Conservation (phyloP, 73 alveolate genomes). For the Paramecium octaurelia region DNA sequence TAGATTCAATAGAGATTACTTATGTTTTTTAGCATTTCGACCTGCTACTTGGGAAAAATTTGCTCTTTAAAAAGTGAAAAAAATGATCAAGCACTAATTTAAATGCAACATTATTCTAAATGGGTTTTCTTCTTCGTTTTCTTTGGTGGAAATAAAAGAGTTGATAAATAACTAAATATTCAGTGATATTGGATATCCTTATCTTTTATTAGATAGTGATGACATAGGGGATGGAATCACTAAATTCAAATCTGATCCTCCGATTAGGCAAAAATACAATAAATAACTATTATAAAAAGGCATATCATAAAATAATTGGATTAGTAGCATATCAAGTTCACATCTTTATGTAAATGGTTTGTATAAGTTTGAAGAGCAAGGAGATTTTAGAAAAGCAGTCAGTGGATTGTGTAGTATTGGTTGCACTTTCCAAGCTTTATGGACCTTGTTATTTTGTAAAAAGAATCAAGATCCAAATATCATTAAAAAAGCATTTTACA, state of each 20-base stretch:
- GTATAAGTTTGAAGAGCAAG: not conserved
- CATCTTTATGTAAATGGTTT: not conserved
- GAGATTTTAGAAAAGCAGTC: not conserved
- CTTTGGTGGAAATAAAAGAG: not conserved
- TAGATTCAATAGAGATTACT: not conserved
- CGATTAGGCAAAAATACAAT: not conserved
- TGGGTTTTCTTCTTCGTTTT: not conserved
- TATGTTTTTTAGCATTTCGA: slow-evolving; percentile 1
- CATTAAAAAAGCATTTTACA: not conserved
- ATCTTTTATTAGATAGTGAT: not conserved
- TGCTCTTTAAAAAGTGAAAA: not conserved
- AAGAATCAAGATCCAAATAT: not conserved
- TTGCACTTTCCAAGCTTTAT: not conserved
- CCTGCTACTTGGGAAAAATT: slow-evolving; percentile 1
- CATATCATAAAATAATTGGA: not conserved
- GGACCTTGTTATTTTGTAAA: slow-evolving; percentile 15
- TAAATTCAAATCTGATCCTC: slow-evolving; percentile 16
- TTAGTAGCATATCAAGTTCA: not conserved
- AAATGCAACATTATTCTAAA: not conserved
- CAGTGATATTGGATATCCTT: not conserved
- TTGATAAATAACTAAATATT: not conserved
- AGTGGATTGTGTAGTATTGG: not conserved
- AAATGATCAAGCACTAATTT: not conserved
- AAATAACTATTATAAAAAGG: not conserved
- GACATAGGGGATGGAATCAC: not conserved